Base-by-base conservation (phyloP, 768 basidiomycete genomes). In the Trametes elegans region DNA sequence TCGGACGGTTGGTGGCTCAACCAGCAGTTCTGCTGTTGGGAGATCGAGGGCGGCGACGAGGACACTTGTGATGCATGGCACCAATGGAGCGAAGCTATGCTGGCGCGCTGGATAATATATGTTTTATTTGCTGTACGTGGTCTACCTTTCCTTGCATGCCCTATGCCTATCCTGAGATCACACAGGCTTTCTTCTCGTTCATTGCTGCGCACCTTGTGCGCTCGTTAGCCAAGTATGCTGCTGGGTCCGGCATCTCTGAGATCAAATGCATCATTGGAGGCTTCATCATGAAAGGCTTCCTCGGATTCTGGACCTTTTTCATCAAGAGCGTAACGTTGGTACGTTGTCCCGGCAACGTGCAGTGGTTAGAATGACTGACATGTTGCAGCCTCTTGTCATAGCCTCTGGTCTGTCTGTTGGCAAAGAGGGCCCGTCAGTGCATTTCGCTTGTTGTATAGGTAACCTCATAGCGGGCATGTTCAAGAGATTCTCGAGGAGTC, bases 261-360 rank as follows among this genome's bases (percentile, higher is more conserved):
- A 98, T 99, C 72, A 99, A 98, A 66, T 97, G 93, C 67, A 98
- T 98, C 62, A 76, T 99, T 27, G 92, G 91, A 8, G 97, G 97
- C 3, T 99, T 99, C 73, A 79, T 95, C 62, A 98, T 99, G 90
- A 87, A 97, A 69, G 93, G 94, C 0, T 99, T 88, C 71, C 79
- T 98, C 31, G 89, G 93, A 13, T 84, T 88, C 57, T 84, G 87
- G 67, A 98, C 97, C 1, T 88, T 98, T 61, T 78, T 87, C 57
- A 91, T 98, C 71, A 99, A 99, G 75, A 93, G 90, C 66, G 74
- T 99, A 32, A 93, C 95, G 7, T 73, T 99, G 64, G 97, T 96
- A 59, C 61, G 88, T 74, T 19, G 8, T 23, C 34, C 46, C 39
- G 26, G 8, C 40, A 16, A 31, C 21, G 19, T 40, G 36, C 50